Conservation (phyloP, 192 early-diverging fungal genomes). For the Entomortierella parvispora region DNA sequence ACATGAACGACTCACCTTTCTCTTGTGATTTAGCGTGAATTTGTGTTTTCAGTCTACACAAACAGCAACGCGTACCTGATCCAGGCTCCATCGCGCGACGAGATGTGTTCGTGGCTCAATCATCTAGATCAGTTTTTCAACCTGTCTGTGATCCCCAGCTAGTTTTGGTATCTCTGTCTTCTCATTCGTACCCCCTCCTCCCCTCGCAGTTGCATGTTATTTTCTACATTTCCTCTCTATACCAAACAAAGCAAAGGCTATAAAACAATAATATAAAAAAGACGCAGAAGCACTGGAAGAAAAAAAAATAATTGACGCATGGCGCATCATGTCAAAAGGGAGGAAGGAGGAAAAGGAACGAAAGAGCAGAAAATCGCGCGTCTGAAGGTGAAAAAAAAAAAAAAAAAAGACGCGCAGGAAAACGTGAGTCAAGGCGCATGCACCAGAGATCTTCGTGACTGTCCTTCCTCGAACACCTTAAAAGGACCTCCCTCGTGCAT, state of each 20-base stretch:
- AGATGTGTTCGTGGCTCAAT: conserved; percentile 73
- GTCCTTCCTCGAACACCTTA: no score
- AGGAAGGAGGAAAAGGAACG: neutral
- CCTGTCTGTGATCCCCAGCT: conserved; percentile 16
- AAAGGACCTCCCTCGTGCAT: no score
- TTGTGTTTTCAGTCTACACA: conserved; percentile 79
- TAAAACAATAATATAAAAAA: neutral
- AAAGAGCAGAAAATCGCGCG: neutral
- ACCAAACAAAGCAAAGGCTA: neutral
- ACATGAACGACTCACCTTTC: neutral
- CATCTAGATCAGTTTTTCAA: conserved; percentile 49
- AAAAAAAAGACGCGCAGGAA: neutral
- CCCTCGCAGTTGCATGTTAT: neutral
- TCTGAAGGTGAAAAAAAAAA: neutral
- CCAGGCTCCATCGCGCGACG: conserved; percentile 67
- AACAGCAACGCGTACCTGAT: conserved; percentile 71
- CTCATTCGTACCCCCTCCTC: neutral
- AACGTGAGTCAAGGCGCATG: neutral
- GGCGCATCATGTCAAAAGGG: neutral
- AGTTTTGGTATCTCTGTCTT: neutral
- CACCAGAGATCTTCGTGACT: neutral
- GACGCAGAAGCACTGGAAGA: neutral
- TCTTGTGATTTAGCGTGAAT: conserved; percentile 54
- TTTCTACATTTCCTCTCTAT: neutral
- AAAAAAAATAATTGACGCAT: neutral